Evolutionary conservation across 352 stramenopile species (phyloP), one percentile per base, ranked within the genome.

Genomic region (Phytophthora rubi): DNA sequence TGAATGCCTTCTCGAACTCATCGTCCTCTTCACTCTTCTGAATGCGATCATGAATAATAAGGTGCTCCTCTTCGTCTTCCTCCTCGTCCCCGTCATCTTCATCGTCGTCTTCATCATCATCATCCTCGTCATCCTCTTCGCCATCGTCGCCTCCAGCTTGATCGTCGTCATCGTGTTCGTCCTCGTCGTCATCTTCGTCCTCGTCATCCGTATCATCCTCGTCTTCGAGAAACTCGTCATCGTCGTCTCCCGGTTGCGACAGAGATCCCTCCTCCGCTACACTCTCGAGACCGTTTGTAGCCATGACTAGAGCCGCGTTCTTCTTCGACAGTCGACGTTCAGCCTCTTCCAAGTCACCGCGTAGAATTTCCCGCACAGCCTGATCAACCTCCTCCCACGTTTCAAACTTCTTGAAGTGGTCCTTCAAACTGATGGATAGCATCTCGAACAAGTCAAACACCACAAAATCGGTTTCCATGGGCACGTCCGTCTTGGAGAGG

Each of bases 401-500:
- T 37, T 91, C 83, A 57, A 84, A 89, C 32, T 81, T 83, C 54
- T 79, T 75, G 49, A 94, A 88, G 18, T 92, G 76, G 16, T 96
- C 88, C 59, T 88, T 90, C 18, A 93, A 35, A 42, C 62, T 87
- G 12, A 51, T 65, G 0, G 72, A 39, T 6, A 97, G 74, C 39
- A 86, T 69, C 21, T 97, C 88, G 53, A 94, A 90, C 7, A 94
- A 64, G 53, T 98, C 86, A 6, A 91, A 79, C 45, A 97, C 84
- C 37, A 94, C 80, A 76, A 97, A 98, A 58, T 98, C 88, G 32
- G 97, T 98, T 59, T 99, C 97, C 48, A 98, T 88, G 1, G 97
- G 97, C 13, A 99, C 86, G 39, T 96, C 89, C 4, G 81, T 85
- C 79, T 99, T 99, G 28, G 94, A 96, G 51, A 99, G 98, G 16